These are phyloP conservation scores for Urostyla sp. DNA, from an alignment of 73 alveolate species.

Conservation along the genomic window DNA sequence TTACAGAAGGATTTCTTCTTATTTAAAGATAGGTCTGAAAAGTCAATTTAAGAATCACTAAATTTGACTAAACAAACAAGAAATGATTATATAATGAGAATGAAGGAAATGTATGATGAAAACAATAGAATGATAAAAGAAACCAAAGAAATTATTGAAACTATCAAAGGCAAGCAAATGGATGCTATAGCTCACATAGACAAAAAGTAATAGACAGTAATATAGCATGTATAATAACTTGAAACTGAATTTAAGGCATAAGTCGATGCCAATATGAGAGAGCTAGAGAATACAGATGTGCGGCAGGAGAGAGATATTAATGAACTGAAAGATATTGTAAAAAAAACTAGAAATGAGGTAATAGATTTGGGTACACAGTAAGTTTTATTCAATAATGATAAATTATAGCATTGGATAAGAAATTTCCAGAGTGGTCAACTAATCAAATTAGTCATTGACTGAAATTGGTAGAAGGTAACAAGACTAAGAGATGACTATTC, in stretches of 20 bases:
- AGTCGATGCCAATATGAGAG: constrained; percentile 28
- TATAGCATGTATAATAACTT: constrained; percentile 22
- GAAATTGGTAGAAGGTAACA: constrained; percentile 43
- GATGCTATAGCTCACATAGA: constrained; percentile 56
- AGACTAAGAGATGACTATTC: constrained; percentile 31
- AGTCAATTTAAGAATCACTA: constrained; percentile 32
- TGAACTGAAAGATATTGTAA: constrained; percentile 29
- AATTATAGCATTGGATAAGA: constrained; percentile 44
- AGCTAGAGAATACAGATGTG: constrained; percentile 43
- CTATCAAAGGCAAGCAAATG: constrained; percentile 43
- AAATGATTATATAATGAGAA: constrained; percentile 45
- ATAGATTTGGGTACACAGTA: constrained; percentile 47
- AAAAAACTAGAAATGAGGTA: constrained; percentile 32
- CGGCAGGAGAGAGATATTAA: constrained; percentile 38
- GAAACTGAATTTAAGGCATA: constrained; percentile 52
- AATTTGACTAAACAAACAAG: constrained; percentile 35
- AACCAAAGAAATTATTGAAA: constrained; percentile 47
- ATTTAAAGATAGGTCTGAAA: constrained; percentile 51
- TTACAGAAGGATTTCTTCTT: constrained; percentile 61
- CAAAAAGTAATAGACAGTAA: constrained; percentile 29
- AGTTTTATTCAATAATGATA: too few relatives aligned
- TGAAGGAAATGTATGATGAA: constrained; percentile 58
- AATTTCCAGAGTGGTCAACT: constrained; percentile 41
- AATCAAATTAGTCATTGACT: constrained; percentile 28
- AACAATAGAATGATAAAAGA: constrained; percentile 33